A percentile compares a stretch with the other conserved stretches of the same genome.
phyloP scores from a whole-genome alignment of 1,284 basidiomycete genomes.

The Ganoderma multipileum region DNA sequence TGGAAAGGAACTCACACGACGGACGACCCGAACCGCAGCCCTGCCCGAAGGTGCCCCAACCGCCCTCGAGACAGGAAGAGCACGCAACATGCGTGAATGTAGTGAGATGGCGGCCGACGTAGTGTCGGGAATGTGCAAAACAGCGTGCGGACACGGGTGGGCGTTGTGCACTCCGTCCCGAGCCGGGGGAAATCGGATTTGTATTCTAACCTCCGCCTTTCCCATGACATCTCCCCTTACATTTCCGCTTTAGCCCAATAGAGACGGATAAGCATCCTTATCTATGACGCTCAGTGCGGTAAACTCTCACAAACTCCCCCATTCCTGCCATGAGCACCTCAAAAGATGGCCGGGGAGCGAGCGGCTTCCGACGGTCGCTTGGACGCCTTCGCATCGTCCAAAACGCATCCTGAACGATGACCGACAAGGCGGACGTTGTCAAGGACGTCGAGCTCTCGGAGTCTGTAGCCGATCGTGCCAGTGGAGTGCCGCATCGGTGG shows the following conservation, averaged over 20 bases:
- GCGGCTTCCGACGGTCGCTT: conserved; percentile 3
- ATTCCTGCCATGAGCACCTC: conserved; percentile 14
- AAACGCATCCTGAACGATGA: conserved; percentile 24
- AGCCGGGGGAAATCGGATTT: conserved; percentile 32
- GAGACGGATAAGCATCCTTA: conserved; percentile 3
- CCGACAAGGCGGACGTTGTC: conserved; percentile 22
- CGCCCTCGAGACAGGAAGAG: conserved; percentile 59
- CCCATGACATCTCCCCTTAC: neutral
- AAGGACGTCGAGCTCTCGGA: conserved; percentile 14
- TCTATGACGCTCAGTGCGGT: neutral
- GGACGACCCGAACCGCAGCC: conserved; percentile 53
- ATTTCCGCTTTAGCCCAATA: conserved; percentile 1
- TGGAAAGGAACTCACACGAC: conserved; percentile 53
- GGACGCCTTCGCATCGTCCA: neutral
- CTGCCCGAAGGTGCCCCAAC: conserved; percentile 53
- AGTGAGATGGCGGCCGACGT: conserved; percentile 31
- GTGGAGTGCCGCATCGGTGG: conserved; percentile 27
- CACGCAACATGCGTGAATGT: conserved; percentile 61
- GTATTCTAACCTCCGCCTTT: conserved; percentile 10
- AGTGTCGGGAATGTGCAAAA: conserved; percentile 31
- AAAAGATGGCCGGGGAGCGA: conserved; percentile 12
- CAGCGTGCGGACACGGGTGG: conserved; percentile 26
- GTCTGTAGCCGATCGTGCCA: conserved; percentile 11
- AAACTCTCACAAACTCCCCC: conserved; percentile 10
- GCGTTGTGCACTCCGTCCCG: conserved; percentile 13